phyloP scores from a whole-genome alignment of 108 stramenopile species.

The Cyclotella cryptica region DNA sequence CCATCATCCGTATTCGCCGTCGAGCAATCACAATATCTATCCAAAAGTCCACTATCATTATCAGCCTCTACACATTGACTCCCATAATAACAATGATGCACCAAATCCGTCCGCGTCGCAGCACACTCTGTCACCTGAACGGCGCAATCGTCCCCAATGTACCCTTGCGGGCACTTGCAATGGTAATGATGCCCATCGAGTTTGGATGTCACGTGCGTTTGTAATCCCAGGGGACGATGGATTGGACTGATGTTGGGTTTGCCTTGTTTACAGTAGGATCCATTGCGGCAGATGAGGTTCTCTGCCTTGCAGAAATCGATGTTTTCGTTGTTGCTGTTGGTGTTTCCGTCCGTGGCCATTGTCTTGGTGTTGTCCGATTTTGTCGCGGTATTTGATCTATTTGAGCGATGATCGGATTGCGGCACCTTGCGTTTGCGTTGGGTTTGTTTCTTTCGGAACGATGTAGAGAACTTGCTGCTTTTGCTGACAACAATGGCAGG shows the following conservation, averaged over 20 bases:
- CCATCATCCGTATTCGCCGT: slow-evolving; percentile 11
- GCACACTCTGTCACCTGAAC: slow-evolving; percentile 24
- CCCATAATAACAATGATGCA: slow-evolving; percentile 44
- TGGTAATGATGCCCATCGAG: slow-evolving; percentile 9
- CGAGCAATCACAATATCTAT: slow-evolving; percentile 43
- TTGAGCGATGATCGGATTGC: too few species aligned
- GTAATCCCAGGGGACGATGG: background rate
- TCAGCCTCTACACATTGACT: slow-evolving; percentile 35
- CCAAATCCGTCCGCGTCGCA: slow-evolving; percentile 28
- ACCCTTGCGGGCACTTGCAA: slow-evolving; percentile 26
- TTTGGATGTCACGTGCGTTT: slow-evolving; percentile 2
- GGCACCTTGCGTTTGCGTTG: too few species aligned
- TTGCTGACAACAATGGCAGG: too few species aligned
- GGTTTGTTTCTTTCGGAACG: too few species aligned
- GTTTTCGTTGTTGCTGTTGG: background rate
- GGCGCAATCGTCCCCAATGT: slow-evolving; percentile 26
- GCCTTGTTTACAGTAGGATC: slow-evolving; percentile 4
- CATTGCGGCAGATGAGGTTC: slow-evolving; percentile 6
- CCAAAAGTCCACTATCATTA: slow-evolving; percentile 41
- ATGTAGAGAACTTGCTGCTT: too few species aligned
- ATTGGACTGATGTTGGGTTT: slow-evolving; percentile 2
- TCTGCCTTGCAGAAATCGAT: background rate
- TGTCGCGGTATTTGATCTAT: too few species aligned
- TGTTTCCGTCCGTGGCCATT: background rate
- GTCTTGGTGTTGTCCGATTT: background rate